phyloP scores from a whole-genome alignment of 257 asterid species.

The Gentiana macrophylla region DNA sequence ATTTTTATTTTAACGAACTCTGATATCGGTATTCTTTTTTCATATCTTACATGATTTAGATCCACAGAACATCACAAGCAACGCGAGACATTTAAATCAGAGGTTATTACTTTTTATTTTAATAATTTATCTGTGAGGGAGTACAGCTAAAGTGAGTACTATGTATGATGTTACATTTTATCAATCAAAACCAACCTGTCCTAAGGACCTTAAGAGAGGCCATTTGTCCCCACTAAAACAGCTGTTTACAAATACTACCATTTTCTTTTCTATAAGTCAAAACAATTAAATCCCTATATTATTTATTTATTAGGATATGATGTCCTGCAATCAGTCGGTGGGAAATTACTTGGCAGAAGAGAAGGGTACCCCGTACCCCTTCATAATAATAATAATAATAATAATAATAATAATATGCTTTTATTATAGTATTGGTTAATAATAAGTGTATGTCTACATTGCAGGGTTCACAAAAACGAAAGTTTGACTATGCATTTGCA shows the following conservation, averaged over 20 bases:
- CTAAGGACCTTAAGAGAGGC: constrained; percentile 14
- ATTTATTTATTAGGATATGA: not conserved
- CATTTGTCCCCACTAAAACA: constrained; percentile 57
- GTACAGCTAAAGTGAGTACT: constrained; percentile 42
- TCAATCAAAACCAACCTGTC: constrained; percentile 15
- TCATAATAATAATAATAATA: constrained; percentile 3
- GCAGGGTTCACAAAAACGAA: no score
- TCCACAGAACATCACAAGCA: no score
- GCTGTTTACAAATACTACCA: constrained; percentile 47
- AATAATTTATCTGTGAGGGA: constrained; percentile 6
- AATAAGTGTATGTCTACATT: no score
- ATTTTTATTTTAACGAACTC: no score
- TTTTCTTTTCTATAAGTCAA: constrained; percentile 28
- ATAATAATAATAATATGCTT: no score
- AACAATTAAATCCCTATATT: constrained; percentile 5
- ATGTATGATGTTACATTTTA: constrained; percentile 7
- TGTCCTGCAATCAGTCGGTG: not conserved
- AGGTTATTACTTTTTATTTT: not conserved
- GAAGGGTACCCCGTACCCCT: not conserved
- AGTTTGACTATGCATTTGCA: constrained; percentile 1
- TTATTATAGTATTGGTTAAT: no score
- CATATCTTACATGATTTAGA: no score
- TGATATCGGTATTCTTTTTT: no score
- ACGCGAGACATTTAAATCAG: not conserved
- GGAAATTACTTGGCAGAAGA: not conserved